A percentile compares a stretch with the other conserved stretches of the same genome.
Conservation (phyloP, 164 flowering plant genomes). For the Taxillus chinensis region DNA sequence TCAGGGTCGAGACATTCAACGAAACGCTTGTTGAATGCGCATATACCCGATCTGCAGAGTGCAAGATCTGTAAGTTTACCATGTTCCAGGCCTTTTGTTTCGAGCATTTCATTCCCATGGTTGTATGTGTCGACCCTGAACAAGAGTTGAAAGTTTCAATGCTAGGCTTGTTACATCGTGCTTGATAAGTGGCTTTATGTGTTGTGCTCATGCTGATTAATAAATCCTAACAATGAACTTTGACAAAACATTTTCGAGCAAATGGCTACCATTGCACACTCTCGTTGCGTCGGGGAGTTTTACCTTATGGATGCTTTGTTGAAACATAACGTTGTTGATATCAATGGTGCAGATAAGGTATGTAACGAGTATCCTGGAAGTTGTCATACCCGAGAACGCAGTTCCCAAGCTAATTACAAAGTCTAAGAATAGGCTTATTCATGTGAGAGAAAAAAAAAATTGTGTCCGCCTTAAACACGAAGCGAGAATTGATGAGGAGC, state of each 20-base stretch:
- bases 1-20: no score
- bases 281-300: conserved; percentile 90
- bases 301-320: conserved; percentile 60
- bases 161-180: neutral
- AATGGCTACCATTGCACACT: conserved; percentile 86
- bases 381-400: conserved; percentile 77
- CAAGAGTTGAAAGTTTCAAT: no score
- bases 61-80: conserved; percentile 75
- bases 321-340: conserved; percentile 68
- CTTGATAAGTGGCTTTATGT: no score
- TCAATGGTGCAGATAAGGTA: conserved; percentile 81
- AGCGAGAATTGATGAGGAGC: no score
- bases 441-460: no score
- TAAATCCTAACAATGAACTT: neutral
- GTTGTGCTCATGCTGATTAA: neutral
- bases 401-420: conserved; percentile 63
- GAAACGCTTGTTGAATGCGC: conserved; percentile 68
- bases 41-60: conserved; percentile 48
- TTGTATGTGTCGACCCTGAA: no score
- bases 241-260: conserved; percentile 24
- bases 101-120: neutral
- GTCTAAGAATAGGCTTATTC: conserved; percentile 77
- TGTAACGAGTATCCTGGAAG: conserved; percentile 74
- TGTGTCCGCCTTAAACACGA: no score
- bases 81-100: neutral